Percentiles rank a stretch among this genome's conserved stretches.
phyloP scores from a whole-genome alignment of 345 rosid genomes.

The Psidium friedrichsthalianum region DNA sequence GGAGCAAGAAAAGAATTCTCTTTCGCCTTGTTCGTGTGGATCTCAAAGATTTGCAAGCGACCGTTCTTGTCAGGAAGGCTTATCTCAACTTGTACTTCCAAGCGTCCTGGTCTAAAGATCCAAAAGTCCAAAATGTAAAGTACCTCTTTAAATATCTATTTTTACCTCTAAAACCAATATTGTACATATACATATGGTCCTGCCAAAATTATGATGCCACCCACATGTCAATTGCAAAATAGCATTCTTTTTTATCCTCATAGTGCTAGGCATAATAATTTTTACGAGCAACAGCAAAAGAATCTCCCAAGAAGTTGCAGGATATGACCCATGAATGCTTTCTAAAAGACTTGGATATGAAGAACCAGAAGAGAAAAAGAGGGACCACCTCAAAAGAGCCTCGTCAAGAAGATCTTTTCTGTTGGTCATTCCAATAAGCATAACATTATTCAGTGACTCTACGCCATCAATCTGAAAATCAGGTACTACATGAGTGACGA shows the following conservation, averaged over 20 bases:
- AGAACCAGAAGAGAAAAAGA: background rate
- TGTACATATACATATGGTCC: background rate
- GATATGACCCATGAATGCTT: background rate
- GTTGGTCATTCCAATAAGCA: slow-evolving; percentile 99
- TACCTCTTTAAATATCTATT: background rate
- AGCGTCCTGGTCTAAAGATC: slow-evolving; percentile 77
- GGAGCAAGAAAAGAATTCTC: slow-evolving; percentile 87
- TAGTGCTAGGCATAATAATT: background rate
- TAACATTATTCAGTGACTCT: slow-evolving; percentile 93
- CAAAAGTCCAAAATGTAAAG: background rate
- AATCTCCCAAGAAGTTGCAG: background rate
- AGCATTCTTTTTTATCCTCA: background rate
- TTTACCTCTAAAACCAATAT: background rate
- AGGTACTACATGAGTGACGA: background rate
- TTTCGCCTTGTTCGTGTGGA: slow-evolving; percentile 93
- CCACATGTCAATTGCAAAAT: background rate
- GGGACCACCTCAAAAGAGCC: slow-evolving; percentile 73
- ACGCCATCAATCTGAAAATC: slow-evolving; percentile 93
- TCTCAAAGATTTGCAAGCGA: slow-evolving; percentile 85
- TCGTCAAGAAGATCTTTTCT: slow-evolving; percentile 98
- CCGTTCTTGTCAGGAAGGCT: slow-evolving; percentile 98
- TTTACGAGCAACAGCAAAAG: background rate
- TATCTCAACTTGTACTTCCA: slow-evolving; percentile 98
- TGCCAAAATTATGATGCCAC: background rate
- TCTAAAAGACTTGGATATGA: background rate